Evolutionary conservation across 2,329 filamentous ascomycete genomes (phyloP).

Genomic region (Colletotrichum navitas): DNA sequence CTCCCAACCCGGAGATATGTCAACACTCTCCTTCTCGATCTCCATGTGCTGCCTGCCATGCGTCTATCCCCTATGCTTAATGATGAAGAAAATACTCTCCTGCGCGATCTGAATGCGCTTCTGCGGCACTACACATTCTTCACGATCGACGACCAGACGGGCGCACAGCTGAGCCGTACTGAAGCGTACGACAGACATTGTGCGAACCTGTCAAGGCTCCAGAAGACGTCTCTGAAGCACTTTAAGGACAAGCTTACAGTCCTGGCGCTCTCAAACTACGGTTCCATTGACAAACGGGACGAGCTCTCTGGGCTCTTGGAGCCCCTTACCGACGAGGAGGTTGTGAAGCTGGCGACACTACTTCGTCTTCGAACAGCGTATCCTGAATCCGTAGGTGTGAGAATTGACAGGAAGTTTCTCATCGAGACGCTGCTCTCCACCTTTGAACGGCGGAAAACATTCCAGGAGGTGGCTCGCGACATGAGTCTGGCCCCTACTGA

Average conservation of each 20-base stretch:
- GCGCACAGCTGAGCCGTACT: constrained; percentile 77
- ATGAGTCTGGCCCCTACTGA: constrained; percentile 89
- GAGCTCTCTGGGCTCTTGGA: constrained; percentile 84
- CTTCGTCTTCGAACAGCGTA: constrained; percentile 88
- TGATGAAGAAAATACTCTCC: constrained; percentile 78
- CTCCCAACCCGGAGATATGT: constrained; percentile 94
- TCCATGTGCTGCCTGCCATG: constrained; percentile 85
- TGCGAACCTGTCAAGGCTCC: constrained; percentile 79
- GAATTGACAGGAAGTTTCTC: constrained; percentile 72
- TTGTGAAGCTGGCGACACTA: constrained; percentile 74
- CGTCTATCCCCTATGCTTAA: constrained; percentile 83
- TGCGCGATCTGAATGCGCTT: constrained; percentile 85
- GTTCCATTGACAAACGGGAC: constrained; percentile 81
- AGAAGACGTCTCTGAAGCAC: constrained; percentile 81
- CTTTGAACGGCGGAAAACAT: constrained; percentile 83
- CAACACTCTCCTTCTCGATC: constrained; percentile 86
- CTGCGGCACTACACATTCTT: constrained; percentile 90
- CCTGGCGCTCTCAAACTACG: constrained; percentile 91
- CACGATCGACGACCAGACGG: constrained; percentile 90
- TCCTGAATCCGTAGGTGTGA: constrained; percentile 76
- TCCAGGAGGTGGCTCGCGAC: constrained; percentile 81
- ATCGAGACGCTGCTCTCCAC: constrained; percentile 79
- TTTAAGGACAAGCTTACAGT: constrained; percentile 95
- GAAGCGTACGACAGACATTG: constrained; percentile 87
- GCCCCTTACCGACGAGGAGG: constrained; percentile 79